Percentiles rank a stretch among this genome's conserved stretches.
phyloP scores from a whole-genome alignment of 495 filamentous ascomycete genomes.

The Lepraria neglecta region DNA sequence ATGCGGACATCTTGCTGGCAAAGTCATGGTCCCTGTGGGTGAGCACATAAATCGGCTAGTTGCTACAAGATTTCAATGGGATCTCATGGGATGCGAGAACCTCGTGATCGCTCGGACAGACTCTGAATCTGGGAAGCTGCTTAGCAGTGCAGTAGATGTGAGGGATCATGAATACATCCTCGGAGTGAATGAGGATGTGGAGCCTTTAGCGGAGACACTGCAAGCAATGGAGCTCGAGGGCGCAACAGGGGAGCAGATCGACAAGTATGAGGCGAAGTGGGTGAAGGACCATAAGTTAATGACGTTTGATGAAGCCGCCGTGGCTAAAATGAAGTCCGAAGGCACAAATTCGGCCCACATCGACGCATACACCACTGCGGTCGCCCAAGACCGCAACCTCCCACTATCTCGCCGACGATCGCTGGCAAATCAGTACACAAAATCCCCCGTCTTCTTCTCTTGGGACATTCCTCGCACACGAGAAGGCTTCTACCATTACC shows the following conservation, averaged over 20 bases:
- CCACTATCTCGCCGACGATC: constrained; percentile 68
- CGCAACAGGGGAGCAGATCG: constrained; percentile 70
- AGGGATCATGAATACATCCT: constrained; percentile 96
- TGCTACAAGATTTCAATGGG: constrained; percentile 94
- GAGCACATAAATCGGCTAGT: constrained; percentile 95
- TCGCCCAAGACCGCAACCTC: constrained; percentile 59
- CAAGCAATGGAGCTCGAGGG: constrained; percentile 81
- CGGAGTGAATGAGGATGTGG: constrained; percentile 64
- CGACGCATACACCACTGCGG: constrained; percentile 55
- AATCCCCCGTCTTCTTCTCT: constrained; percentile 65
- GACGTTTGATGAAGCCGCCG: constrained; percentile 69
- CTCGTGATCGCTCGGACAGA: constrained; percentile 92
- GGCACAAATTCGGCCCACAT: constrained; percentile 45
- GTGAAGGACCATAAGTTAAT: constrained; percentile 79
- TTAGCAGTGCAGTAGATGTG: constrained; percentile 84
- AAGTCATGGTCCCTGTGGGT: constrained; percentile 87
- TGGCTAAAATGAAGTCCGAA: constrained; percentile 14
- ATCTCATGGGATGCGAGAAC: constrained; percentile 92
- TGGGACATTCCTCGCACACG: constrained; percentile 92
- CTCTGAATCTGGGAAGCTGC: constrained; percentile 83
- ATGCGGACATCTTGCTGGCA: constrained; percentile 93
- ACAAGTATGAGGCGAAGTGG: constrained; percentile 81
- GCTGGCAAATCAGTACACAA: constrained; percentile 59
- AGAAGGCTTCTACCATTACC: constrained; percentile 95
- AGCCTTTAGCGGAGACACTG: constrained; percentile 81